Base-by-base conservation (phyloP, 2,329 filamentous ascomycete species). In the Colletotrichum zoysiae region DNA sequence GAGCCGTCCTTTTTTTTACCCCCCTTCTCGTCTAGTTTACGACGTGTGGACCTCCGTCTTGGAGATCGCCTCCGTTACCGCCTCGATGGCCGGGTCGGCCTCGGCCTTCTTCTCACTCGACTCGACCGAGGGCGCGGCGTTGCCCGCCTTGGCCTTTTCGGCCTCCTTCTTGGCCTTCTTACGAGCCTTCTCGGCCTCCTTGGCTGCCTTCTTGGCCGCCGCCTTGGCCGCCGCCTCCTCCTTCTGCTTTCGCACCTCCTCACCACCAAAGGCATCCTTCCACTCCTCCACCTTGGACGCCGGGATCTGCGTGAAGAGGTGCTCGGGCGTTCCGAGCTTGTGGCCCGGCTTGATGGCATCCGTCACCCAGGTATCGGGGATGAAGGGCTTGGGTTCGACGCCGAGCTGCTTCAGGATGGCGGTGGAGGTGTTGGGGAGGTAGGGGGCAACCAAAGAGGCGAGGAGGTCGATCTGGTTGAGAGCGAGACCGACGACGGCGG, bases 391-490 rank as follows among this genome's bases (percentile, higher is more conserved):
- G 77, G 88, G 82, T 71, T 80, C 74, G 65, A 89, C 79, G 58
- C 92, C 89, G 38, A 98, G 88, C 84, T 98, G 95, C 74, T 88
- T 82, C 75, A 94, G 89, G 76, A 98, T 97, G 42, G 90, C 89
- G 71, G 87, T 87, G 4, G 92, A 87, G 11, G 92, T 95, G n/a
- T 88, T 87, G 51, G 94, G 95, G 86, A 98, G 93, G 83, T 95
- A 98, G 0, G 95, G 95, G 64, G 90, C 89, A 68, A 95, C 88
- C 55, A 97, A 84, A 65, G 90, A 91, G 30, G 95, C 93, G 59
- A 97, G 87, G 42, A 98, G 90, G 78, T 95, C 90, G 65, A 95
- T 90, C 74, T 95, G 89, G 83, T 97, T 97, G 72, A 97, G 86
- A 1, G 92, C 93, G n/a, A 95, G 85, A 67, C 93, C 92, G 65